A percentile compares a stretch with the other conserved stretches of the same genome.
Evolutionary conservation across 164 flowering plant species (phyloP).

Genomic region (Chloranthus sessilifolius): DNA sequence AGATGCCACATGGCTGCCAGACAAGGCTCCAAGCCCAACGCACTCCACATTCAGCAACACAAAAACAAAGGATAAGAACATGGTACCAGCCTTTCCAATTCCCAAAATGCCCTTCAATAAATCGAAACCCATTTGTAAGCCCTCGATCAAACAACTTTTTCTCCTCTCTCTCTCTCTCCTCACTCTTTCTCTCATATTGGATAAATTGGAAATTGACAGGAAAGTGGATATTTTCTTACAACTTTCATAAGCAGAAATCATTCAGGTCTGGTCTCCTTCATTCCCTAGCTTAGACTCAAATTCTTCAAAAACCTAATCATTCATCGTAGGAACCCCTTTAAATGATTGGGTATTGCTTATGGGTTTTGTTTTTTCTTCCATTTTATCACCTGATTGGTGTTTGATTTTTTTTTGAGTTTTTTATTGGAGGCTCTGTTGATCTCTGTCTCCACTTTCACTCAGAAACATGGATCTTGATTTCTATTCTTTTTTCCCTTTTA

Average conservation of each 20-base stretch:
- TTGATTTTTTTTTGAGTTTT: too few relatives aligned
- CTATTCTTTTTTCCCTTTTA: neutral
- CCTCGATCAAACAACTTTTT: conserved; percentile 2
- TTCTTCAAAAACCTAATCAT: conserved; percentile 3
- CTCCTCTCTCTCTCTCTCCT: neutral
- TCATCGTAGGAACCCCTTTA: conserved; percentile 1
- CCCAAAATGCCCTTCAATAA: neutral
- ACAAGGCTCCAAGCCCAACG: neutral
- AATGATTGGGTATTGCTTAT: conserved; percentile 8
- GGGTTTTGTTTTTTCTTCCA: neutral
- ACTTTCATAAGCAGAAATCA: conserved; percentile 2
- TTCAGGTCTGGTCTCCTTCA: conserved; percentile 8
- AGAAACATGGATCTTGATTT: neutral
- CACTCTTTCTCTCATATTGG: neutral
- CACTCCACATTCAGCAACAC: neutral
- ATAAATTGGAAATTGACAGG: neutral
- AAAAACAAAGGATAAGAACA: neutral
- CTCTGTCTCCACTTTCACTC: neutral
- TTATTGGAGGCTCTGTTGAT: too few relatives aligned
- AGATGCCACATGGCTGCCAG: neutral
- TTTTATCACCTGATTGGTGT: neutral
- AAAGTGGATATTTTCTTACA: neutral
- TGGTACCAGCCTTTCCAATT: neutral
- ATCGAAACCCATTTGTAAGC: neutral
- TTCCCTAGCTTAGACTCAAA: conserved; percentile 10